Evolutionary conservation across 2,329 filamentous ascomycete genomes (phyloP).

Genomic region (Phoma sp.): DNA sequence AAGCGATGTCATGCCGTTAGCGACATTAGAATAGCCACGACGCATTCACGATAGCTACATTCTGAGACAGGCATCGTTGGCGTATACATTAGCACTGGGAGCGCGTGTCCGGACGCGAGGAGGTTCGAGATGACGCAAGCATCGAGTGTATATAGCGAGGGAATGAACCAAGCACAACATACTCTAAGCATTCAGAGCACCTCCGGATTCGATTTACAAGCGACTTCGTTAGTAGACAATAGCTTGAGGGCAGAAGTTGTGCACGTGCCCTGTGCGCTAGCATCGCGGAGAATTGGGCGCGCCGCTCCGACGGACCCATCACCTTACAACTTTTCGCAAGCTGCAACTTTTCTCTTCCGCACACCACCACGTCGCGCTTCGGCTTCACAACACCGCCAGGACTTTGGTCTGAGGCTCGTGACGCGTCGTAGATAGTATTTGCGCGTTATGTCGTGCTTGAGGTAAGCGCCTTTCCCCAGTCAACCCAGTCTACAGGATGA

Average conservation of each 20-base stretch:
- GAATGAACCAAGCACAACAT: neutral
- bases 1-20: neutral
- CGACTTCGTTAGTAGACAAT: no score
- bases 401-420: neutral
- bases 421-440: neutral
- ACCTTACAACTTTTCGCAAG: slow-evolving; percentile 24
- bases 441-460: neutral
- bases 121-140: neutral
- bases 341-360: slow-evolving; percentile 7
- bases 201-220: no score
- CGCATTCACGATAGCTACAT: neutral
- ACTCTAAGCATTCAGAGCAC: neutral
- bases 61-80: neutral
- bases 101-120: neutral
- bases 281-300: slow-evolving; percentile 27
- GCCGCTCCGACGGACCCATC: slow-evolving; percentile 23
- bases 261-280: slow-evolving; percentile 2
- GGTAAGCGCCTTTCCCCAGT: slow-evolving; percentile 22
- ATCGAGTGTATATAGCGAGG: slow-evolving; percentile 4
- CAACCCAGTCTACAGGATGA: slow-evolving; percentile 46
- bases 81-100: neutral
- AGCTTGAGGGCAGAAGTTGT: neutral
- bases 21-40: neutral
- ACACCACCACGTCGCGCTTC: slow-evolving; percentile 9
- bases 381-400: neutral